These are phyloP conservation scores for Globisporangium apiculatum DNA, from an alignment of 352 stramenopile species.

Conservation along the genomic window DNA sequence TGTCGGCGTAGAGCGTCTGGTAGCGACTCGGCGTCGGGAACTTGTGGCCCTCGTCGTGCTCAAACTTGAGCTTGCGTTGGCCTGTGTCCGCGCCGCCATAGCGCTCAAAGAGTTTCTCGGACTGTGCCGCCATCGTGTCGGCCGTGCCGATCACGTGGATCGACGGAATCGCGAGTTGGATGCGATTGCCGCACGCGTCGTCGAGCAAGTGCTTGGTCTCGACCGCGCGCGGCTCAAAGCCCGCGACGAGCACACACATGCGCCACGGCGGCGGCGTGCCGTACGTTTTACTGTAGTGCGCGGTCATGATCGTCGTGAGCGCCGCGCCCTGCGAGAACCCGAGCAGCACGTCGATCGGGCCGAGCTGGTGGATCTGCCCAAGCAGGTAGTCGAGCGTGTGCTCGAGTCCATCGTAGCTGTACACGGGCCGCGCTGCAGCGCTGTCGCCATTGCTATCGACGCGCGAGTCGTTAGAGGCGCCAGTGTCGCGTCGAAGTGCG, in stretches of 20 bases:
- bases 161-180: slow-evolving; percentile 44
- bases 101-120: slow-evolving; percentile 38
- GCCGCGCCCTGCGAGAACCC: slow-evolving; percentile 72
- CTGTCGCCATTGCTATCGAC: neutral
- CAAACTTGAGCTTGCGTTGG: slow-evolving; percentile 31
- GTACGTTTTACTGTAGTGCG: slow-evolving; percentile 42
- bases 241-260: slow-evolving; percentile 51
- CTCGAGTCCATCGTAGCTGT: slow-evolving; percentile 58
- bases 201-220: slow-evolving; percentile 52
- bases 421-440: slow-evolving; percentile 16
- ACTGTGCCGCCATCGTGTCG: slow-evolving; percentile 37
- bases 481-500: slow-evolving; percentile 27
- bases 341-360: slow-evolving; percentile 52
- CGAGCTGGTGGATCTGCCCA: slow-evolving; percentile 38
- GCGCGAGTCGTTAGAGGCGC: slow-evolving; percentile 1
- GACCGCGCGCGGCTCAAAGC: slow-evolving; percentile 40
- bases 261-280: slow-evolving; percentile 50
- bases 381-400: slow-evolving; percentile 51
- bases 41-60: slow-evolving; percentile 77
- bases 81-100: slow-evolving; percentile 26
- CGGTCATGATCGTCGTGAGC: slow-evolving; percentile 50
- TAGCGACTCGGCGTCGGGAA: slow-evolving; percentile 50
- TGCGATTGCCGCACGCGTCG: slow-evolving; percentile 19
- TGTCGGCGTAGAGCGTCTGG: slow-evolving; percentile 38
- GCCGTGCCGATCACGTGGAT: slow-evolving; percentile 57